phyloP scores from a whole-genome alignment of 116 monocot genomes.

The Posidonia oceanica region DNA sequence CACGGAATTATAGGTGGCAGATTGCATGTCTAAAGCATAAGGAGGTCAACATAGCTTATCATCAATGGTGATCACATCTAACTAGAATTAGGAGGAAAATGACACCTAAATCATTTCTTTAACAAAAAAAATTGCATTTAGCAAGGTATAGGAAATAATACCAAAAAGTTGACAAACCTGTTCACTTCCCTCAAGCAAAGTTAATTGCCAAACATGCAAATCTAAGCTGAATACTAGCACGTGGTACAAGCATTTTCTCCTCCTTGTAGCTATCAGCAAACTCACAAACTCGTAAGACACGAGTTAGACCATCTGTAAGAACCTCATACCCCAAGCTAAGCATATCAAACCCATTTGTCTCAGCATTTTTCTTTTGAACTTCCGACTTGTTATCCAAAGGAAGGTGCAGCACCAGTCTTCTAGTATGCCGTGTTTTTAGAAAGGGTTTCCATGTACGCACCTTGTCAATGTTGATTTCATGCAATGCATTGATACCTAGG shows the following conservation, averaged over 20 bases:
- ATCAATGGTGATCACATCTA: too few relatives aligned
- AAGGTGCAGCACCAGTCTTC: constrained; percentile 30
- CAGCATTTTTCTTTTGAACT: constrained; percentile 27
- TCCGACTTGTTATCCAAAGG: constrained; percentile 15
- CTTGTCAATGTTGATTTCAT: constrained; percentile 84
- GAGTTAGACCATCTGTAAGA: constrained; percentile 71
- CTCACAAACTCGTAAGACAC: constrained; percentile 75
- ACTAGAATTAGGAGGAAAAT: too few relatives aligned
- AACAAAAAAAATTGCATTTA: not conserved
- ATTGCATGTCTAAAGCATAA: too few relatives aligned
- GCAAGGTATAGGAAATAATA: not conserved
- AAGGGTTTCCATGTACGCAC: constrained; percentile 66
- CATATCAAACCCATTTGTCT: constrained; percentile 23
- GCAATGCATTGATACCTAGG: constrained; percentile 57
- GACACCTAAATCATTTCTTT: too few relatives aligned
- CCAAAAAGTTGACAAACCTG: constrained; percentile 32
- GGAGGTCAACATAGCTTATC: too few relatives aligned
- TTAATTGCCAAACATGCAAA: constrained; percentile 32
- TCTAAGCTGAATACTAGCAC: constrained; percentile 39
- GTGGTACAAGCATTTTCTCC: constrained; percentile 33
- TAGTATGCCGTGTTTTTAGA: constrained; percentile 49
- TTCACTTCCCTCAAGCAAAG: constrained; percentile 44
- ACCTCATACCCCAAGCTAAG: constrained; percentile 71
- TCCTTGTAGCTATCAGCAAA: constrained; percentile 27
- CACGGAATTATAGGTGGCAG: too few relatives aligned